phyloP scores from a whole-genome alignment of 73 alveolate species.

The Tetrahymena thermophila region DNA sequence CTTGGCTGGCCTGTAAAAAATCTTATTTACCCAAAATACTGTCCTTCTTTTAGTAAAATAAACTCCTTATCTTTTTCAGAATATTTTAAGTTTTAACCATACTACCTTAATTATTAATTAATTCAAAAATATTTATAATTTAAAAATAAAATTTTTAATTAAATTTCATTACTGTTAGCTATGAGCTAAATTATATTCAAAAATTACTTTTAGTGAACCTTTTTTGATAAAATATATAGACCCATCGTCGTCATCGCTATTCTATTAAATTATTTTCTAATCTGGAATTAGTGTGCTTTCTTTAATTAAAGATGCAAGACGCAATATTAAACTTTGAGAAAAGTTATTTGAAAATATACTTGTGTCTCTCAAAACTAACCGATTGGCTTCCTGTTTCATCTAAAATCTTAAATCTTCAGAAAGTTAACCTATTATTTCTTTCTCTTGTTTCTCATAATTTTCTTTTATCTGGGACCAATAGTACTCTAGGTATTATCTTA shows the following conservation, averaged over 20 bases:
- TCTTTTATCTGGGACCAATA: conserved; percentile 24
- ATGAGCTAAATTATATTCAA: background rate
- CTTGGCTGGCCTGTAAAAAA: conserved; percentile 53
- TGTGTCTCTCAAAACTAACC: background rate
- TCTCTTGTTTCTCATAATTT: conserved; percentile 28
- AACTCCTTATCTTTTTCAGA: background rate
- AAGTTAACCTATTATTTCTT: conserved; percentile 7
- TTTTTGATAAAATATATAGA: conserved; percentile 19
- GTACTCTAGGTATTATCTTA: conserved; percentile 63
- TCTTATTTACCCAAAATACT: conserved; percentile 48
- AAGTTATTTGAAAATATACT: conserved; percentile 8
- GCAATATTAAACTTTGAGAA: conserved; percentile 2
- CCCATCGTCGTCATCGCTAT: conserved; percentile 18
- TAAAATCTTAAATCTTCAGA: conserved; percentile 14
- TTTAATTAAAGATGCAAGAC: background rate
- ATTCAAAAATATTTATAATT: too few species aligned
- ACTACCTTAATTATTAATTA: too few species aligned
- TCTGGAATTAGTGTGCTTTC: conserved; percentile 34
- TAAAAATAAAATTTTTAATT: too few species aligned
- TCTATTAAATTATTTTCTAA: background rate
- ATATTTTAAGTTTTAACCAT: too few species aligned
- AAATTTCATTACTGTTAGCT: too few species aligned
- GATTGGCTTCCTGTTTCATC: conserved; percentile 15
- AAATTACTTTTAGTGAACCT: conserved; percentile 12
- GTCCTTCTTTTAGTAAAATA: conserved; percentile 14